Conservation (phyloP, 2,329 filamentous ascomycete species). For the Botrytis hyacinthi region DNA sequence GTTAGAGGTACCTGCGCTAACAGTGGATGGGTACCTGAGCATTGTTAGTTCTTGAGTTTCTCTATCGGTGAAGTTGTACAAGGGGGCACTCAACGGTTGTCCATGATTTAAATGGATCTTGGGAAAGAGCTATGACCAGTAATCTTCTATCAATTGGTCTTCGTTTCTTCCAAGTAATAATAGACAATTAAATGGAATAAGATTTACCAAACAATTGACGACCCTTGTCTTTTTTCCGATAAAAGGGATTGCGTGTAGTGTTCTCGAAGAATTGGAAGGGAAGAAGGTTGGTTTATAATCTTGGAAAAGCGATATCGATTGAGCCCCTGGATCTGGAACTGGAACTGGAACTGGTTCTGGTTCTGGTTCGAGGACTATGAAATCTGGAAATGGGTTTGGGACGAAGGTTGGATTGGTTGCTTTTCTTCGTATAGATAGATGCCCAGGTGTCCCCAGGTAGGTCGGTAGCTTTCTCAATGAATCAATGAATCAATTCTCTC, state of each 20-base stretch:
- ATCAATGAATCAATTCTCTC: not conserved
- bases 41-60: not conserved
- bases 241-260: not conserved
- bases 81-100: constrained; percentile 20
- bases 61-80: constrained; percentile 3
- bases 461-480: not conserved
- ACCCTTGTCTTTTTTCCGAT: not conserved
- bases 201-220: not conserved
- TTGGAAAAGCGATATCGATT: not conserved
- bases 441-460: not conserved
- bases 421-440: not conserved
- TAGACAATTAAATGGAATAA: constrained; percentile 1
- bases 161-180: not conserved
- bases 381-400: not conserved
- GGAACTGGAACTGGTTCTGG: not conserved
- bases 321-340: not conserved
- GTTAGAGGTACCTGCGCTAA: constrained; percentile 90
- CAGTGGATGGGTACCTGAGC: constrained; percentile 72
- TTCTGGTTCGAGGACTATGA: not conserved
- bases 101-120: constrained; percentile 11
- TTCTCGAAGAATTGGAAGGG: constrained; percentile 1
- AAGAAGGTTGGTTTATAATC: not conserved
- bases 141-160: not conserved
- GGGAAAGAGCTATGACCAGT: constrained; percentile 15
- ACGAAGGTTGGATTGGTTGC: not conserved